phyloP scores from a whole-genome alignment of 441 rosid genomes.

The Euphorbia schlechtendalii region DNA sequence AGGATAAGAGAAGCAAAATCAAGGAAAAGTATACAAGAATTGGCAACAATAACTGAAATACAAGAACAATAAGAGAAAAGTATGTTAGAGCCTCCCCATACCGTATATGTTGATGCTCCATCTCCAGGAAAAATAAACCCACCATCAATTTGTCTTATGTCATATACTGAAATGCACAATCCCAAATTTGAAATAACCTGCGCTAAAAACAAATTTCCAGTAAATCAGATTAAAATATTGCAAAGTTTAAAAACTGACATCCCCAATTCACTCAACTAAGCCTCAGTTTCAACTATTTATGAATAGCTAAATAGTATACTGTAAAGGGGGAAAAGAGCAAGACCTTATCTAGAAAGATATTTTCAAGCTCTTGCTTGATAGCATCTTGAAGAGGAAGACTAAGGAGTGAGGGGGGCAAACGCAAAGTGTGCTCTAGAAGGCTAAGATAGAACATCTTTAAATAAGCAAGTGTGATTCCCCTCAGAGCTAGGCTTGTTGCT shows the following conservation, averaged over 20 bases:
- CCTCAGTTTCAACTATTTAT: neutral
- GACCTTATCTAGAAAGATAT: conserved; percentile 73
- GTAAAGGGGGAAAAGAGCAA: neutral
- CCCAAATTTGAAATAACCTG: conserved; percentile 71
- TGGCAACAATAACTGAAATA: neutral
- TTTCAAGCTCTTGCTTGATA: conserved; percentile 48
- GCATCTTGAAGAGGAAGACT: conserved; percentile 59
- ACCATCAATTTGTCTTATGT: conserved; percentile 49
- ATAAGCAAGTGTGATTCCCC: neutral
- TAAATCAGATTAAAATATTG: neutral
- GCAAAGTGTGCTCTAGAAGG: conserved; percentile 59
- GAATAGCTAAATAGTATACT: too few species aligned
- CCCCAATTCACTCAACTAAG: neutral
- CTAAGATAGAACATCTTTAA: conserved; percentile 60
- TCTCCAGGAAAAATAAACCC: conserved; percentile 77
- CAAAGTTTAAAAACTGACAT: neutral
- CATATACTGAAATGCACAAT: conserved; percentile 69
- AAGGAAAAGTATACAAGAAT: neutral
- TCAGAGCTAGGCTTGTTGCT: neutral
- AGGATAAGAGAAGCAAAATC: neutral
- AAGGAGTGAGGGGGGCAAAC: conserved; percentile 69
- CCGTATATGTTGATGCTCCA: conserved; percentile 79
- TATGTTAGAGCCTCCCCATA: conserved; percentile 14
- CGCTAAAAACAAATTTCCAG: conserved; percentile 7
- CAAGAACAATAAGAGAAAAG: too few species aligned